These are phyloP conservation scores for Pouteria glomerata DNA, from an alignment of 148 eudicot species.

Conservation along the genomic window DNA sequence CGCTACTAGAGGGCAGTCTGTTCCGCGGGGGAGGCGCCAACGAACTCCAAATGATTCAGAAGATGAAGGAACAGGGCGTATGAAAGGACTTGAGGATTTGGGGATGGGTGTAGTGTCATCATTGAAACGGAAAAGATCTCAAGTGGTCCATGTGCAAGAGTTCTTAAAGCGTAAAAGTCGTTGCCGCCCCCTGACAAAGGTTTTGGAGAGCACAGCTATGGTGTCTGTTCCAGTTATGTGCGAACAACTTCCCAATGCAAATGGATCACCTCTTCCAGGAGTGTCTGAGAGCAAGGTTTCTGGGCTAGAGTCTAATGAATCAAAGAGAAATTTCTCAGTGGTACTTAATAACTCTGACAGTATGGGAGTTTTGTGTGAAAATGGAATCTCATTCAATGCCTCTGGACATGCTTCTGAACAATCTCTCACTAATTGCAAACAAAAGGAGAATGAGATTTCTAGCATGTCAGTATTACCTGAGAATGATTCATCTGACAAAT, in stretches of 20 bases:
- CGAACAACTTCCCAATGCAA: conserved; percentile 46
- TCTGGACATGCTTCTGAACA: conserved; percentile 20
- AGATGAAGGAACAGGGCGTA: conserved; percentile 81
- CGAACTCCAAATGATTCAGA: conserved; percentile 78
- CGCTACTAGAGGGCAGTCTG: conserved; percentile 28
- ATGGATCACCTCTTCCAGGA: conserved; percentile 33
- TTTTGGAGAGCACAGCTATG: conserved; percentile 62
- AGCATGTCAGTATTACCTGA: conserved; percentile 30
- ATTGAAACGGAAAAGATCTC: conserved; percentile 57
- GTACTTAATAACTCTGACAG: conserved; percentile 30
- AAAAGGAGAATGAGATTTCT: conserved; percentile 37
- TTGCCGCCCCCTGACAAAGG: conserved; percentile 61
- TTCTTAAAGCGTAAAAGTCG: conserved; percentile 55
- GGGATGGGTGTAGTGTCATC: conserved; percentile 49
- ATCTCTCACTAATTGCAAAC: conserved; percentile 20
- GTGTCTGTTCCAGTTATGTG: conserved; percentile 65
- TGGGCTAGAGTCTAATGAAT: conserved; percentile 36
- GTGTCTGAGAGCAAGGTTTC: conserved; percentile 42
- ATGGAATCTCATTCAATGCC: conserved; percentile 20
- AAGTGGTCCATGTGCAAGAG: conserved; percentile 55
- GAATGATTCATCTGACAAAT: conserved; percentile 28
- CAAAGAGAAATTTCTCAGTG: conserved; percentile 26
- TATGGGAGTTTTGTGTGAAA: conserved; percentile 35
- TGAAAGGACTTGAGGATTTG: conserved; percentile 82
- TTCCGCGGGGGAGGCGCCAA: conserved; percentile 31